A percentile compares a stretch with the other conserved stretches of the same genome.
Evolutionary conservation across 352 stramenopile genomes (phyloP).

Genomic region (Phytophthora sp.): DNA sequence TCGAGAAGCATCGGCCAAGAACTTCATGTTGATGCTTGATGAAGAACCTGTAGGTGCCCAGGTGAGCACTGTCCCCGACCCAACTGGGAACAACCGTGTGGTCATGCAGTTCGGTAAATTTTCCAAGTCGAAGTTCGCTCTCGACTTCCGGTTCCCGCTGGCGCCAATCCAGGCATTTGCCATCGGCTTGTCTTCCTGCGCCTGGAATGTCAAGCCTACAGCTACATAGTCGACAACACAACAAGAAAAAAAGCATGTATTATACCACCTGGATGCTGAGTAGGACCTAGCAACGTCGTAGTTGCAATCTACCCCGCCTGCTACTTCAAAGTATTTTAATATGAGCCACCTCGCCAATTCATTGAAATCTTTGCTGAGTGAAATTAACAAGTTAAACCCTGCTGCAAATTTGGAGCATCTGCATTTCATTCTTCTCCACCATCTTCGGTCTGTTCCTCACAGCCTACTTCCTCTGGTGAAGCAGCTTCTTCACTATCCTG

Average conservation of each 20-base stretch:
- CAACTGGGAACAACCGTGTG: slow-evolving; percentile 57
- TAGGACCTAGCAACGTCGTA: slow-evolving; percentile 1
- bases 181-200: slow-evolving; percentile 84
- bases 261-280: slow-evolving; percentile 11
- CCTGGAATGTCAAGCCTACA: slow-evolving; percentile 71
- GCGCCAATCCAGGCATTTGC: slow-evolving; percentile 88
- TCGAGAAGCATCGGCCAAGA: slow-evolving; percentile 88
- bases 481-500: not conserved
- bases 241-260: slow-evolving; percentile 7
- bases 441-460: not conserved
- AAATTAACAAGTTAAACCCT: not conserved
- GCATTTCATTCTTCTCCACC: not conserved
- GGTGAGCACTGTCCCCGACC: slow-evolving; percentile 28
- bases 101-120: slow-evolving; percentile 92
- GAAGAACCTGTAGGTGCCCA: slow-evolving; percentile 49
- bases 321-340: slow-evolving; percentile 16
- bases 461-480: not conserved
- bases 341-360: slow-evolving; percentile 1
- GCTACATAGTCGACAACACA: slow-evolving; percentile 10
- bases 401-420: too few species aligned
- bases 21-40: slow-evolving; percentile 90
- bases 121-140: slow-evolving; percentile 84
- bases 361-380: not conserved
- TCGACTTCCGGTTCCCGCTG: slow-evolving; percentile 89
- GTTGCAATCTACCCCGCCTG: not conserved